Conservation (phyloP, 2,329 filamentous ascomycete species). For the Botrytis sinoallii region DNA sequence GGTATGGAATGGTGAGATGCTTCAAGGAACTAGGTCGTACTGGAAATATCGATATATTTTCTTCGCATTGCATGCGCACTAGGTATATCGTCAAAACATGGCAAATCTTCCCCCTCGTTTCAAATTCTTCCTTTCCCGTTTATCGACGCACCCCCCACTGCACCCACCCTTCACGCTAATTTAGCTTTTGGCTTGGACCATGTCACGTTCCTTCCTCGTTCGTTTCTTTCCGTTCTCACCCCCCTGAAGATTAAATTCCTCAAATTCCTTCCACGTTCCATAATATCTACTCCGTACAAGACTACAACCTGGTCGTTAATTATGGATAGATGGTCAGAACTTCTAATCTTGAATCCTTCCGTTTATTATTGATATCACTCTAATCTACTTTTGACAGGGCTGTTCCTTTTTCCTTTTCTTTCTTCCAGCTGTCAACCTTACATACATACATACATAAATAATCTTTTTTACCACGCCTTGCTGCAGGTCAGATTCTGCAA, state of each 20-base stretch:
- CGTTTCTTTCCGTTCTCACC: background rate
- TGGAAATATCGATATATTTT: background rate
- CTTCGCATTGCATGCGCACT: background rate
- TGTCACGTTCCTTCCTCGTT: background rate
- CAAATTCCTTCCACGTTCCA: background rate
- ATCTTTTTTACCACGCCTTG: conserved; percentile 1
- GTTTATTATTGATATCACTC: background rate
- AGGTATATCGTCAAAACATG: background rate
- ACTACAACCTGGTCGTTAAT: too few species aligned
- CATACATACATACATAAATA: background rate
- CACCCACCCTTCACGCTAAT: background rate
- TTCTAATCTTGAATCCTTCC: background rate
- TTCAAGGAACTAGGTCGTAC: background rate
- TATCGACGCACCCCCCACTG: background rate
- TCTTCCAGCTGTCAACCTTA: background rate
- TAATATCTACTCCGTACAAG: background rate
- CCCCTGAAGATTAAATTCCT: background rate
- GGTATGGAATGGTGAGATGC: background rate
- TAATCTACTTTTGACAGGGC: background rate
- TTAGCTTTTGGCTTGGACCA: conserved; percentile 4
- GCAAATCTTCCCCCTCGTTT: conserved; percentile 12
- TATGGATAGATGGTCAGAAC: background rate
- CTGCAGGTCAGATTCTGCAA: conserved; percentile 14
- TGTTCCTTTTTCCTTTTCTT: background rate
- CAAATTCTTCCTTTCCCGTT: conserved; percentile 13